Conservation (phyloP, 1,139 yeast genomes). For the Nematodospora anomalae region DNA sequence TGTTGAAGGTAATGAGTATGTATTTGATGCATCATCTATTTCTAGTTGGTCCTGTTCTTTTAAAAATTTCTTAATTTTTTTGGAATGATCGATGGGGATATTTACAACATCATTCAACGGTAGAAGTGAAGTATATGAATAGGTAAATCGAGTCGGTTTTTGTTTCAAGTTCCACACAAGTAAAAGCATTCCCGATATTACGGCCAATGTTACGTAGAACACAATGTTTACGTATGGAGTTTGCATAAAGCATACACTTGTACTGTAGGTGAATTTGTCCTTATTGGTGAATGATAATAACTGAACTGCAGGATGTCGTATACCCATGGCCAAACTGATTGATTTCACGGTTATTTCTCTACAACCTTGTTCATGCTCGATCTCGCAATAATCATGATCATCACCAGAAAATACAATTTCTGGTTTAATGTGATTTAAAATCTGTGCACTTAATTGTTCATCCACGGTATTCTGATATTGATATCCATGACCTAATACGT, state of each 20-base stretch:
- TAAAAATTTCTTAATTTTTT: slow-evolving; percentile 24
- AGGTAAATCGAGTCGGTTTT: slow-evolving; percentile 10
- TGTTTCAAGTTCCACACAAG: slow-evolving; percentile 29
- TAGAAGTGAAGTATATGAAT: slow-evolving; percentile 15
- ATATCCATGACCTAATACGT: slow-evolving; percentile 38
- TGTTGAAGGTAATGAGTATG: slow-evolving; percentile 10
- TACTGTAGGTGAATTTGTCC: slow-evolving; percentile 30
- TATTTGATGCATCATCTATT: not conserved
- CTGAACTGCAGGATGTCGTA: slow-evolving; percentile 53
- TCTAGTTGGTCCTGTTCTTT: slow-evolving; percentile 22
- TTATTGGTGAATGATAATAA: slow-evolving; percentile 35
- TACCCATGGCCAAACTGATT: slow-evolving; percentile 63
- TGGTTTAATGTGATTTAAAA: slow-evolving; percentile 63
- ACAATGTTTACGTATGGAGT: slow-evolving; percentile 48
- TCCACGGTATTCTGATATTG: slow-evolving; percentile 58
- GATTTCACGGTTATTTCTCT: slow-evolving; percentile 56
- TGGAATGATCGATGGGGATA: slow-evolving; percentile 17
- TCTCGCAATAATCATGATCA: slow-evolving; percentile 80
- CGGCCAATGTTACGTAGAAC: slow-evolving; percentile 39
- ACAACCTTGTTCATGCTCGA: slow-evolving; percentile 29
- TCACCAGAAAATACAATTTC: slow-evolving; percentile 82
- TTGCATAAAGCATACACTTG: slow-evolving; percentile 48
- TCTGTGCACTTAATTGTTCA: slow-evolving; percentile 53
- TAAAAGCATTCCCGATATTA: slow-evolving; percentile 30
- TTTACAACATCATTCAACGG: slow-evolving; percentile 14